Evolutionary conservation across 305 asterid species (phyloP).

Genomic region (Solanum hybrid): DNA sequence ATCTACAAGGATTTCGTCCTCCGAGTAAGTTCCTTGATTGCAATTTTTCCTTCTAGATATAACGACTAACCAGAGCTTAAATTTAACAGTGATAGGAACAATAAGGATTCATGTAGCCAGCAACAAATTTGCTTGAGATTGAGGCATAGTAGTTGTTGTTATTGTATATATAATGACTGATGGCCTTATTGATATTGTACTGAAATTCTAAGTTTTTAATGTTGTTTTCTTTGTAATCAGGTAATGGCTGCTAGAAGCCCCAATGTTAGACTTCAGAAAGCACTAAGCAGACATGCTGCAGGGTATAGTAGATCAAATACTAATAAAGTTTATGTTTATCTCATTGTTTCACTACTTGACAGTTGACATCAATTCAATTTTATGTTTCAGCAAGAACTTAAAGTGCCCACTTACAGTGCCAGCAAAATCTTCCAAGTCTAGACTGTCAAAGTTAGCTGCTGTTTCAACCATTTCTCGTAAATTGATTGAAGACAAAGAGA

Average conservation of each 20-base stretch:
- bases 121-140: not conserved
- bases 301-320: constrained; percentile 29
- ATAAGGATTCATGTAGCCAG: not conserved
- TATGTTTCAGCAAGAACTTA: constrained; percentile 34
- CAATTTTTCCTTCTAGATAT: not conserved
- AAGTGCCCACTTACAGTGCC: constrained; percentile 89
- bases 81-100: not conserved
- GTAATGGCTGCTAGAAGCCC: constrained; percentile 99
- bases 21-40: constrained; percentile 44
- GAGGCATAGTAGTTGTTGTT: not conserved
- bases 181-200: not conserved
- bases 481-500: constrained; percentile 33
- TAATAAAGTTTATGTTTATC: not conserved
- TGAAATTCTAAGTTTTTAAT: not conserved
- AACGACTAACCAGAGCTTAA: not conserved
- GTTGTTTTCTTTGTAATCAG: constrained; percentile 15
- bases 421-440: constrained; percentile 57
- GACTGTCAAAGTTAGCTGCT: constrained; percentile 42
- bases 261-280: constrained; percentile 55
- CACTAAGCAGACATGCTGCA: constrained; percentile 54
- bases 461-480: constrained; percentile 50
- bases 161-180: not conserved
- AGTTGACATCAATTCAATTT: not conserved
- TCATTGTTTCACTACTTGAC: not conserved
- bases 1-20: constrained; percentile 80